A percentile compares a stretch with the other conserved stretches of the same genome.
phyloP scores from a whole-genome alignment of 257 asterid species.

The Coffea eugenioides region DNA sequence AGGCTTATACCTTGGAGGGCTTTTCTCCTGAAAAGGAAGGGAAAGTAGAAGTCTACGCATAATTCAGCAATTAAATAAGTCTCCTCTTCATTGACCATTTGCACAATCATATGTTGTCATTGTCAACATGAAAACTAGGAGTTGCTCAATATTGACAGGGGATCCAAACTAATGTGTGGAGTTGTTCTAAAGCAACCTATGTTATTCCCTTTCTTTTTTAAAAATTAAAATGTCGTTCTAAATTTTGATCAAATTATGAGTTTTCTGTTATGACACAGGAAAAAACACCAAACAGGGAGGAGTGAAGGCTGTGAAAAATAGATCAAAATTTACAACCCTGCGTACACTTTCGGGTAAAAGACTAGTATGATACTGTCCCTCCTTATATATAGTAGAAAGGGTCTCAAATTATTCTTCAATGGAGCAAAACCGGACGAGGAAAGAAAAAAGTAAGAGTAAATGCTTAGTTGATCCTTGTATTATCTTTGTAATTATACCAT shows the following conservation, averaged over 20 bases:
- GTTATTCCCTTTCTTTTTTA: too few relatives aligned
- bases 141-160: constrained; percentile 9
- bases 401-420: neutral
- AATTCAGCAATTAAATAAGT: neutral
- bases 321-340: too few relatives aligned
- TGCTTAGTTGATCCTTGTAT: neutral
- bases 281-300: too few relatives aligned
- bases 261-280: too few relatives aligned
- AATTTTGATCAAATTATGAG: neutral
- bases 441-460: neutral
- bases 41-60: neutral
- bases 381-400: too few relatives aligned
- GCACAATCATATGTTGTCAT: constrained; percentile 13
- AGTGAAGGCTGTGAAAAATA: too few relatives aligned
- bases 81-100: constrained; percentile 5
- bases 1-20: neutral
- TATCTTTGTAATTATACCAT: neutral
- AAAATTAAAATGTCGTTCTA: neutral
- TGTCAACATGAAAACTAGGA: constrained; percentile 4
- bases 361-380: too few relatives aligned
- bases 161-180: constrained; percentile 7
- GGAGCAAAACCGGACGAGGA: neutral
- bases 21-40: neutral
- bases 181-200: neutral
- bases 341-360: too few relatives aligned